phyloP scores from a whole-genome alignment of 139 green algal species.

The Monoraphidium neglectum region DNA sequence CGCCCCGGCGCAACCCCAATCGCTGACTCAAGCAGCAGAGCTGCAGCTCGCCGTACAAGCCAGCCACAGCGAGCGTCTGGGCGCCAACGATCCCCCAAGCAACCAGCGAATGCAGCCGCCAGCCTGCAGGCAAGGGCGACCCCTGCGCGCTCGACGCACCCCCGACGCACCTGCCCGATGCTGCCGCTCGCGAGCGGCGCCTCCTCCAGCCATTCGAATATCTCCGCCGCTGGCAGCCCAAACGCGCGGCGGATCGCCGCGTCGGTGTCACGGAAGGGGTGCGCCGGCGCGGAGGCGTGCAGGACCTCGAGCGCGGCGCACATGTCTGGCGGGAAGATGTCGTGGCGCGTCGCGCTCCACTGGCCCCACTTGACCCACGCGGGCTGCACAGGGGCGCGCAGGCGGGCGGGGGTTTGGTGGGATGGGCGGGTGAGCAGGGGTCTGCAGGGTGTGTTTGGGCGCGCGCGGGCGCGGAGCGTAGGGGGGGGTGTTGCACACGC shows the following conservation, averaged over 20 bases:
- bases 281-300: slow-evolving; percentile 69
- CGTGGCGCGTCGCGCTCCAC: slow-evolving; percentile 94
- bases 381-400: slow-evolving; percentile 24
- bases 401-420: too few relatives aligned
- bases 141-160: too few relatives aligned
- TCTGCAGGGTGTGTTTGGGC: background rate
- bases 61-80: too few relatives aligned
- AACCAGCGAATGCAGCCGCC: too few relatives aligned
- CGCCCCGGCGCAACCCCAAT: too few relatives aligned
- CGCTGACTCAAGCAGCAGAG: too few relatives aligned
- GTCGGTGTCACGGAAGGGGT: slow-evolving; percentile 64
- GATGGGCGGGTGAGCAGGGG: too few relatives aligned
- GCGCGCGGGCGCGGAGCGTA: too few relatives aligned
- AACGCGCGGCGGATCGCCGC: slow-evolving; percentile 68
- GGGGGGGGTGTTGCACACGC: too few relatives aligned
- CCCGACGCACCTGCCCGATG: slow-evolving; percentile 90
- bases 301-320: slow-evolving; percentile 83
- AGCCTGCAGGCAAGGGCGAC: too few relatives aligned
- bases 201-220: slow-evolving; percentile 90
- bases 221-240: slow-evolving; percentile 62
- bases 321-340: slow-evolving; percentile 93
- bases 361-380: slow-evolving; percentile 98
- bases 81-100: background rate
- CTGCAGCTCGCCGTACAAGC: too few relatives aligned
- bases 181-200: slow-evolving; percentile 86